Evolutionary conservation across 2,329 filamentous ascomycete genomes (phyloP).

Genomic region (Penicillium brevicompactum): DNA sequence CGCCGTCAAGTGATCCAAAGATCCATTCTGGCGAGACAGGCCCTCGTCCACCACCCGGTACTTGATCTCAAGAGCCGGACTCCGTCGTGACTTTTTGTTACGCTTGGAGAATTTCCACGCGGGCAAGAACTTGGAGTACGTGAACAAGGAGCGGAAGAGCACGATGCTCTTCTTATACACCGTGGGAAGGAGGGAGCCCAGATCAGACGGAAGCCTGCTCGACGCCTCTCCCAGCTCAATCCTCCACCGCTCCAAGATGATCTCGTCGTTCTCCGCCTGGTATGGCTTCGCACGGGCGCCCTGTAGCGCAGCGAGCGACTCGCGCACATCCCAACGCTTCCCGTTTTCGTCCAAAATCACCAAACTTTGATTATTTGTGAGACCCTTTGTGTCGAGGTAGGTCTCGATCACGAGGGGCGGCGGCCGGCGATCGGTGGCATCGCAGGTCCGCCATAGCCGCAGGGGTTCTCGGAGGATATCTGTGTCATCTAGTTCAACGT

Average conservation of each 20-base stretch:
- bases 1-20: slow-evolving; percentile 69
- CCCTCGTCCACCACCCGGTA: slow-evolving; percentile 74
- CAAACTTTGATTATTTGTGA: slow-evolving; percentile 82
- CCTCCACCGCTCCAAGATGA: slow-evolving; percentile 89
- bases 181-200: slow-evolving; percentile 70
- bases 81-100: slow-evolving; percentile 67
- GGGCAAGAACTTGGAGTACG: slow-evolving; percentile 78
- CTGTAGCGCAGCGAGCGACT: slow-evolving; percentile 71
- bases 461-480: slow-evolving; percentile 83
- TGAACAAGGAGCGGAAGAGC: slow-evolving; percentile 85
- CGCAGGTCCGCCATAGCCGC: slow-evolving; percentile 76
- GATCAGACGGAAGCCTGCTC: slow-evolving; percentile 56
- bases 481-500: slow-evolving; percentile 90
- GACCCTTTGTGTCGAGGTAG: slow-evolving; percentile 76
- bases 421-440: slow-evolving; percentile 74
- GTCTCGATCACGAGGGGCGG: slow-evolving; percentile 87
- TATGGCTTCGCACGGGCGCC: slow-evolving; percentile 43
- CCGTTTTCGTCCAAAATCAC: slow-evolving; percentile 86
- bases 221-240: slow-evolving; percentile 72
- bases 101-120: slow-evolving; percentile 82
- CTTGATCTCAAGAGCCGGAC: slow-evolving; percentile 69
- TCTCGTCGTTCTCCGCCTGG: slow-evolving; percentile 62
- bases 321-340: slow-evolving; percentile 89
- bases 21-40: slow-evolving; percentile 51
- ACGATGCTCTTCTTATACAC: slow-evolving; percentile 98